A percentile compares a stretch with the other conserved stretches of the same genome.
These are phyloP conservation scores for Rubia balearica DNA, from an alignment of 305 asterid genomes.

Conservation along the genomic window DNA sequence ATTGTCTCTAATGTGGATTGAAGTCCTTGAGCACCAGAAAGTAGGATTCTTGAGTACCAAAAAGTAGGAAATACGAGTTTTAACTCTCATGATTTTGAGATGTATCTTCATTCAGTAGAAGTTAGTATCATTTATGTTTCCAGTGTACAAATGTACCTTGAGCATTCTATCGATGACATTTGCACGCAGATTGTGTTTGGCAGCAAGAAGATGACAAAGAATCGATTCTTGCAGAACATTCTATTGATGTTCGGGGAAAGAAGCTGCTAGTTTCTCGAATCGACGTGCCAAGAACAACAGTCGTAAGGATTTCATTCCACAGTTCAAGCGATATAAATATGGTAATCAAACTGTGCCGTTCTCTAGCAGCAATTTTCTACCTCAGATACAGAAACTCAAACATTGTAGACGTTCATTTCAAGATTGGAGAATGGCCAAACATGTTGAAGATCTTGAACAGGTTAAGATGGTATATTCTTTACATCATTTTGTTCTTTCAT, in stretches of 20 bases:
- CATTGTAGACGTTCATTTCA: conserved; percentile 32
- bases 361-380: conserved; percentile 19
- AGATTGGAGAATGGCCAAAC: conserved; percentile 54
- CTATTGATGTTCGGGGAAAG: conserved; percentile 37
- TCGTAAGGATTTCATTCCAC: conserved; percentile 32
- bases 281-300: conserved; percentile 61
- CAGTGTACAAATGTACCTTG: background rate
- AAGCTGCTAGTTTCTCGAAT: conserved; percentile 36
- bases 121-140: conserved; percentile 8
- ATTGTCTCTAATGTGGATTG: background rate
- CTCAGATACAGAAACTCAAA: background rate
- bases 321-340: fast-evolving
- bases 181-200: conserved; percentile 14
- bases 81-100: background rate
- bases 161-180: conserved; percentile 1
- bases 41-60: background rate
- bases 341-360: conserved; percentile 17
- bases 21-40: background rate
- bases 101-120: background rate
- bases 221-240: conserved; percentile 39
- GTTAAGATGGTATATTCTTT: conserved; percentile 20
- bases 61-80: background rate
- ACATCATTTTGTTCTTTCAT: conserved; percentile 2
- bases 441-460: conserved; percentile 53
- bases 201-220: conserved; percentile 58